These are phyloP conservation scores for Exophiala alcalophila DNA, from an alignment of 2,329 filamentous ascomycete species.

Conservation along the genomic window DNA sequence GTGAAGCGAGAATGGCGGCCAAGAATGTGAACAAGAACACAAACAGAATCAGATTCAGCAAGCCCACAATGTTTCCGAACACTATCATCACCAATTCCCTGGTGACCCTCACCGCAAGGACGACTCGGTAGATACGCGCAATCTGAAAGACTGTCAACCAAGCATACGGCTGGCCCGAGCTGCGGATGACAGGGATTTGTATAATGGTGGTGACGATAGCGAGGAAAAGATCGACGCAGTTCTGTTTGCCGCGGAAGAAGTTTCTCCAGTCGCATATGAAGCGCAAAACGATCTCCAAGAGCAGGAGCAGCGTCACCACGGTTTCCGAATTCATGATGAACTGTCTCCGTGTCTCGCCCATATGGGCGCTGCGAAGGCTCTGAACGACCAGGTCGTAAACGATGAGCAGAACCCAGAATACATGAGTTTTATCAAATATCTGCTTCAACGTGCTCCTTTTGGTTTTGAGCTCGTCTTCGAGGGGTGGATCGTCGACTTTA, in stretches of 20 bases:
- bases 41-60: constrained; percentile 91
- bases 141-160: constrained; percentile 95
- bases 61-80: constrained; percentile 85
- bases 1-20: constrained; percentile 86
- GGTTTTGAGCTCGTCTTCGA: constrained; percentile 35
- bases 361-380: constrained; percentile 70
- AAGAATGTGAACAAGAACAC: constrained; percentile 95
- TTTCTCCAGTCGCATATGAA: constrained; percentile 74
- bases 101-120: constrained; percentile 83
- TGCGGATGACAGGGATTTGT: constrained; percentile 74
- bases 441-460: constrained; percentile 55
- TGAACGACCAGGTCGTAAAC: constrained; percentile 76
- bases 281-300: constrained; percentile 78
- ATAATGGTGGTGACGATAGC: constrained; percentile 81
- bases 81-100: constrained; percentile 81
- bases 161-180: constrained; percentile 69
- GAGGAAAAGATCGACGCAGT: constrained; percentile 75
- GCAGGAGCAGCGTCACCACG: constrained; percentile 71
- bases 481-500: constrained; percentile 49
- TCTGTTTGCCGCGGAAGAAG: constrained; percentile 71
- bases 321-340: constrained; percentile 74
- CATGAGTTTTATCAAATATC: constrained; percentile 69
- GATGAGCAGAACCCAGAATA: constrained; percentile 79
- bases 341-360: constrained; percentile 58
- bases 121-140: constrained; percentile 83